phyloP scores from a whole-genome alignment of 192 early-diverging fungal genomes.

The Ramicandelaber brevisporus region DNA sequence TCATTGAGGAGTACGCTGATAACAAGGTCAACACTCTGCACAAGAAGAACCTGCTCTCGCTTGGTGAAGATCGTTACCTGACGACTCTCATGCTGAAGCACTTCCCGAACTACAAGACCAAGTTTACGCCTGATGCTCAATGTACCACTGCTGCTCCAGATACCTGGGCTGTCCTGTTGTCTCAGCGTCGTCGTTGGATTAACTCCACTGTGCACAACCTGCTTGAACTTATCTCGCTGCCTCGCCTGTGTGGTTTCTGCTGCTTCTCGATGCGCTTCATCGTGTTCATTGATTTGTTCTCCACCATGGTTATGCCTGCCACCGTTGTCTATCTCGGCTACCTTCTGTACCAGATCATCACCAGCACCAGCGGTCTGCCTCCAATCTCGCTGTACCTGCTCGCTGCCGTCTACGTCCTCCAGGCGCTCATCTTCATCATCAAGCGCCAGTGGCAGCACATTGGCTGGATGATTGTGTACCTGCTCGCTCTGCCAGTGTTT shows the following conservation, averaged over 20 bases:
- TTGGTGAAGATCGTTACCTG: constrained; percentile 98
- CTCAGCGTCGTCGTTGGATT: constrained; percentile 99
- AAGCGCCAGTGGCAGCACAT: constrained; percentile 84
- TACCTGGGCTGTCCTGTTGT: constrained; percentile 81
- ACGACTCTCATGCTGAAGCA: constrained; percentile 92
- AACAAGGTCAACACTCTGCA: constrained; percentile 94
- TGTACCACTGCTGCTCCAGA: constrained; percentile 94
- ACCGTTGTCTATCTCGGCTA: constrained; percentile 77
- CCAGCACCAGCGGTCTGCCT: constrained; percentile 32
- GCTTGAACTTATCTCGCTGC: constrained; percentile 76
- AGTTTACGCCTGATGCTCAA: constrained; percentile 85
- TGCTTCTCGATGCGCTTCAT: constrained; percentile 98
- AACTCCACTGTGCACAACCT: constrained; percentile 99
- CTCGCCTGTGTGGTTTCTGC: constrained; percentile 91
- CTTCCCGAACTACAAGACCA: constrained; percentile 89
- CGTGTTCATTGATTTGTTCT: constrained; percentile 84
- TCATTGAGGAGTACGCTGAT: constrained; percentile 82
- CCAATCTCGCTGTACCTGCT: constrained; percentile 67
- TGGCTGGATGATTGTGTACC: constrained; percentile 95
- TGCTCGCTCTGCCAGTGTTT: constrained; percentile 80
- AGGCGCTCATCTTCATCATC: constrained; percentile 70
- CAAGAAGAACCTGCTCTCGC: constrained; percentile 93
- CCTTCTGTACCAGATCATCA: constrained; percentile 41
- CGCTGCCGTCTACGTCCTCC: constrained; percentile 71
- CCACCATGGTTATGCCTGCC: constrained; percentile 85